phyloP scores from a whole-genome alignment of 805 yeast species.

The Candida berthetii region DNA sequence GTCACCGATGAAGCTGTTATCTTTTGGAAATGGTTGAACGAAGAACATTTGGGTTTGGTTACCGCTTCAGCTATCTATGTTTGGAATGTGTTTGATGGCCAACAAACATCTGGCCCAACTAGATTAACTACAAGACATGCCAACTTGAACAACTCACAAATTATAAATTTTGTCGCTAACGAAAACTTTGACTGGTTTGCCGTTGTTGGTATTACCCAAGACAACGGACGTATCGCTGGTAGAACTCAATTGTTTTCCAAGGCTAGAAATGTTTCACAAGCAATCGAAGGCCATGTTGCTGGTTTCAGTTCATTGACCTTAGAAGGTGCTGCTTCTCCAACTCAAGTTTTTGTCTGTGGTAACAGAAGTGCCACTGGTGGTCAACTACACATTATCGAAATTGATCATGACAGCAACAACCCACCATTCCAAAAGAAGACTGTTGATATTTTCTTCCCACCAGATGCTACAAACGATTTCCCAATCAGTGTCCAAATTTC shows the following conservation, averaged over 20 bases:
- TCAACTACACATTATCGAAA: conserved; percentile 87
- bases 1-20: conserved; percentile 84
- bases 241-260: conserved; percentile 89
- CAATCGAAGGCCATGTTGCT: conserved; percentile 97
- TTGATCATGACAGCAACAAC: conserved; percentile 82
- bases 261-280: conserved; percentile 88
- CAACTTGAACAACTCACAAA: conserved; percentile 71
- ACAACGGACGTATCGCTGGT: conserved; percentile 91
- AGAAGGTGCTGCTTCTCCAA: conserved; percentile 60
- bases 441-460: conserved; percentile 92
- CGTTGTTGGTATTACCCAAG: conserved; percentile 90
- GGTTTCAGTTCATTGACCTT: conserved; percentile 73
- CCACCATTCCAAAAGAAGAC: conserved; percentile 89
- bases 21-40: conserved; percentile 91
- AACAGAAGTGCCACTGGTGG: conserved; percentile 76
- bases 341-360: conserved; percentile 90
- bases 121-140: conserved; percentile 81
- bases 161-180: conserved; percentile 85
- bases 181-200: conserved; percentile 87
- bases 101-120: conserved; percentile 72
- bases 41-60: conserved; percentile 71
- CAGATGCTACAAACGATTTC: conserved; percentile 93
- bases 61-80: conserved; percentile 69
- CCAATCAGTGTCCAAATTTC: conserved; percentile 90
- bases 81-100: conserved; percentile 82